These are phyloP conservation scores for Juncus inflexus DNA, from an alignment of 176 grass and related monocot species.

Conservation along the genomic window DNA sequence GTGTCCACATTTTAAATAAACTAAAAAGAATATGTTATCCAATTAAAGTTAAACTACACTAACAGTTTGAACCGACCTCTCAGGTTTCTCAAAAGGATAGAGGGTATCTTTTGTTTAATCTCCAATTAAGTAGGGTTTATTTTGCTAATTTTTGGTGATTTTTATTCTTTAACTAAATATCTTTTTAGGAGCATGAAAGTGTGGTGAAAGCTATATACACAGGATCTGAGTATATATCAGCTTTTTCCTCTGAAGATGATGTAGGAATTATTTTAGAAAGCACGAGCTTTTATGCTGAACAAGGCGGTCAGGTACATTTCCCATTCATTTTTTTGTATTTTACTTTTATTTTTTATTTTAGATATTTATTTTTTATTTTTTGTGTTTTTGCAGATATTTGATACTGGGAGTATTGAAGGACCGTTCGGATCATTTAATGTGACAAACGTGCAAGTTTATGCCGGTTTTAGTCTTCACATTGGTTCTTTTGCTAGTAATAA, in stretches of 20 bases:
- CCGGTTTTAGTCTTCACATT: slow-evolving; percentile 82
- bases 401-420: slow-evolving; percentile 80
- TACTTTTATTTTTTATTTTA: slow-evolving; percentile 2
- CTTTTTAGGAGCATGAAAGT: slow-evolving; percentile 58
- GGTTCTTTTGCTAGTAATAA: slow-evolving; percentile 43
- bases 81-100: too few relatives aligned
- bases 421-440: slow-evolving; percentile 79
- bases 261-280: slow-evolving; percentile 83
- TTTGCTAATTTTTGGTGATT: slow-evolving; percentile 20
- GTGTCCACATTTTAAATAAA: neutral
- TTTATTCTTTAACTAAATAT: slow-evolving; percentile 6
- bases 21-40: too few relatives aligned
- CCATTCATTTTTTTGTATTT: neutral
- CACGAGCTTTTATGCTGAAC: slow-evolving; percentile 95
- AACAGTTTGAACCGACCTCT: neutral
- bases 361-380: slow-evolving; percentile 19
- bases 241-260: slow-evolving; percentile 40
- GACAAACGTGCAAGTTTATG: slow-evolving; percentile 83
- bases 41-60: too few relatives aligned
- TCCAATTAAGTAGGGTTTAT: slow-evolving; percentile 7
- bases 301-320: slow-evolving; percentile 85
- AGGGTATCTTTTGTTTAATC: too few relatives aligned
- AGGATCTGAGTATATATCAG: slow-evolving; percentile 51
- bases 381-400: slow-evolving; percentile 57
- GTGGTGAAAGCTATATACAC: slow-evolving; percentile 82